These are phyloP conservation scores for Botrytis hyacinthi DNA, from an alignment of 2,329 filamentous ascomycete species.

Conservation along the genomic window DNA sequence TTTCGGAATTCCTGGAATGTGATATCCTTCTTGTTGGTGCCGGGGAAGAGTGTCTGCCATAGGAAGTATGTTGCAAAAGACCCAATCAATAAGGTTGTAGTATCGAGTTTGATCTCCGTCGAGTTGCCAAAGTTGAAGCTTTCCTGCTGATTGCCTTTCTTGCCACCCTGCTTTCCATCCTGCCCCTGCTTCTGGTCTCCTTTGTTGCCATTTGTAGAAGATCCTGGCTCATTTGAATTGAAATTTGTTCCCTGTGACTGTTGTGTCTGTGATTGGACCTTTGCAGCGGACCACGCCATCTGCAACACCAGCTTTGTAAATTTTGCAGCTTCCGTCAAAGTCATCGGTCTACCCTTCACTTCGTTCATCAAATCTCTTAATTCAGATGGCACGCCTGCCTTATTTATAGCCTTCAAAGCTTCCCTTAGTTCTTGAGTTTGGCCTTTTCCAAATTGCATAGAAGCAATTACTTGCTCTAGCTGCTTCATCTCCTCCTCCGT, in stretches of 20 bases:
- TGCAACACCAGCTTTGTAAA: conserved; percentile 40
- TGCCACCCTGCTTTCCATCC: background rate
- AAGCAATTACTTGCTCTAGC: conserved; percentile 55
- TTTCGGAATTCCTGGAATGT: conserved; percentile 96
- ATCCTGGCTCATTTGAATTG: conserved; percentile 24
- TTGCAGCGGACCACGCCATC: conserved; percentile 36
- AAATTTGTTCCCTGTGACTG: conserved; percentile 35
- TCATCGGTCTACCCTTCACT: conserved; percentile 33
- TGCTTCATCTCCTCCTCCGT: conserved; percentile 55
- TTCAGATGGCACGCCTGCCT: conserved; percentile 65
- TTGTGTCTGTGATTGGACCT: conserved; percentile 30
- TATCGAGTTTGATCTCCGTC: conserved; percentile 36
- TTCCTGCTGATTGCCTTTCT: conserved; percentile 39
- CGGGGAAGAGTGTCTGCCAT: conserved; percentile 63
- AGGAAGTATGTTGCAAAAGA: conserved; percentile 61
- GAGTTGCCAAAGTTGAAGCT: conserved; percentile 27
- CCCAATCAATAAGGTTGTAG: conserved; percentile 43
- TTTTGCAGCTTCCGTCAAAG: conserved; percentile 33
- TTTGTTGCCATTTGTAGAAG: conserved; percentile 7
- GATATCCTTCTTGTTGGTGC: conserved; percentile 72
- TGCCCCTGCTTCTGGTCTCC: conserved; percentile 12
- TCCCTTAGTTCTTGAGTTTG: conserved; percentile 61
- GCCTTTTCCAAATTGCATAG: conserved; percentile 56
- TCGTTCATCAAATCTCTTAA: conserved; percentile 43
- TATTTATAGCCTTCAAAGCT: conserved; percentile 61